Percentiles rank a stretch among this genome's conserved stretches.
These are phyloP conservation scores for Penicillium chermesinum DNA, from an alignment of 495 filamentous ascomycete genomes.

Conservation along the genomic window DNA sequence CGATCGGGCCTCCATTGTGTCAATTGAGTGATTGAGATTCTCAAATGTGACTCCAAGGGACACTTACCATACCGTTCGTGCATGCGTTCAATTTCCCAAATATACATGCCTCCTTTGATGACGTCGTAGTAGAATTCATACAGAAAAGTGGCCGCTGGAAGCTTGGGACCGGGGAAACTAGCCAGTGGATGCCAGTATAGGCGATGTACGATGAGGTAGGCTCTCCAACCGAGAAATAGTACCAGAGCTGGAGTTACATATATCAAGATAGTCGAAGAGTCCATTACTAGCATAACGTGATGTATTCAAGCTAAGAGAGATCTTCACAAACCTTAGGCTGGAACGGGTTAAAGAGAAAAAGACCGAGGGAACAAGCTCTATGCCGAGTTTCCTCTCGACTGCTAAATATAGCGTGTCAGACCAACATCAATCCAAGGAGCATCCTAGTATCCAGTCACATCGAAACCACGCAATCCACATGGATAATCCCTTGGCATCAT, in stretches of 20 bases:
- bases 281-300: neutral
- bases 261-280: too few relatives aligned
- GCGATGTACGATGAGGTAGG: conserved; percentile 23
- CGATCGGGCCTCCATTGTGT: neutral
- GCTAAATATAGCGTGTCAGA: too few relatives aligned
- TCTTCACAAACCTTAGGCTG: too few relatives aligned
- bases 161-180: conserved; percentile 44
- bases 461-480: neutral
- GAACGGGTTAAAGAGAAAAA: too few relatives aligned
- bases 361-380: too few relatives aligned
- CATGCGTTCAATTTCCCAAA: conserved; percentile 42
- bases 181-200: conserved; percentile 36
- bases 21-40: neutral
- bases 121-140: conserved; percentile 52
- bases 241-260: neutral
- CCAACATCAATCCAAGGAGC: neutral
- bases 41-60: too few relatives aligned
- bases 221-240: neutral
- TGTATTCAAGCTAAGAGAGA: neutral
- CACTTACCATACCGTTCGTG: conserved; percentile 44
- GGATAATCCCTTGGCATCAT: neutral
- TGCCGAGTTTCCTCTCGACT: too few relatives aligned
- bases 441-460: neutral
- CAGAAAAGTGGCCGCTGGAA: conserved; percentile 39
- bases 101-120: conserved; percentile 39